Evolutionary conservation across 768 basidiomycete genomes (phyloP).

Genomic region (Lepiota venenata): DNA sequence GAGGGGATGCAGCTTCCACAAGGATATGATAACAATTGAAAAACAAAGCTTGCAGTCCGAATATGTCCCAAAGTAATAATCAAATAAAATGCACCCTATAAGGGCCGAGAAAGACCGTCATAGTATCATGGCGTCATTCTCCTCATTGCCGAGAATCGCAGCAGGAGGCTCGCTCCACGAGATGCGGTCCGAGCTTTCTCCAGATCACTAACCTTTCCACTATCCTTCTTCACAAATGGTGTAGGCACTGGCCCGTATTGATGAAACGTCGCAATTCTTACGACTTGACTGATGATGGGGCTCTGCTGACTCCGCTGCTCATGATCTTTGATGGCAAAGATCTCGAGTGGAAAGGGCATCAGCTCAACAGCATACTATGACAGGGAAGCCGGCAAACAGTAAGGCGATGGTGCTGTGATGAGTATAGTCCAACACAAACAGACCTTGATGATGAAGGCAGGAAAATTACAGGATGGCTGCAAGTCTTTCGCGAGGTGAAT

Average conservation of each 20-base stretch:
- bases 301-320: neutral
- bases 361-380: conserved; percentile 14
- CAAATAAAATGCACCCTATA: too few relatives aligned
- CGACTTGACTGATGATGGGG: neutral
- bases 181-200: too few relatives aligned
- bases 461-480: conserved; percentile 10
- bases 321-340: neutral
- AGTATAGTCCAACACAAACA: neutral
- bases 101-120: too few relatives aligned
- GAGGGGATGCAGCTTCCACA: too few relatives aligned
- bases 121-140: too few relatives aligned
- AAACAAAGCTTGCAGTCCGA: too few relatives aligned
- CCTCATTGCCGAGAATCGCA: too few relatives aligned
- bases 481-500: conserved; percentile 17
- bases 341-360: conserved; percentile 3
- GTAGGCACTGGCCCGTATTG: conserved; percentile 8
- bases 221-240: neutral
- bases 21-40: too few relatives aligned
- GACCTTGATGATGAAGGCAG: conserved; percentile 15
- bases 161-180: too few relatives aligned
- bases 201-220: too few relatives aligned
- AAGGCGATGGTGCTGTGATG: neutral
- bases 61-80: too few relatives aligned
- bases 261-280: conserved; percentile 15
- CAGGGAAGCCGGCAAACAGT: neutral